A percentile compares a stretch with the other conserved stretches of the same genome.
phyloP scores from a whole-genome alignment of 345 rosid genomes.

The Limnanthes douglasii region DNA sequence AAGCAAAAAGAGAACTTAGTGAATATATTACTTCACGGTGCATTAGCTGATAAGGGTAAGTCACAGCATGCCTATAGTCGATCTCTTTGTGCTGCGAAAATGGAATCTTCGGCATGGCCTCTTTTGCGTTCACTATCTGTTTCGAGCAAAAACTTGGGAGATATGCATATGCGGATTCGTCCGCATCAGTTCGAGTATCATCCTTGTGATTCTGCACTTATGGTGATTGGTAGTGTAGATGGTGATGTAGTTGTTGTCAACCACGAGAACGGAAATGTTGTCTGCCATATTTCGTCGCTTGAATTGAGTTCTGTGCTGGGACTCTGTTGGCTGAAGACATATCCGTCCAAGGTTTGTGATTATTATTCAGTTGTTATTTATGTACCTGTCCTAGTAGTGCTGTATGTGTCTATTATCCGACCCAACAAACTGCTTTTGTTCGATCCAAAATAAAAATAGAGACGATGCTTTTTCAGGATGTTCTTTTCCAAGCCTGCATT shows the following conservation, averaged over 20 bases:
- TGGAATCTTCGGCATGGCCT: conserved; percentile 80
- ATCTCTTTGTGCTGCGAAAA: conserved; percentile 83
- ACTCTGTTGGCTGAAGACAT: conserved; percentile 85
- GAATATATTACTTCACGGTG: conserved; percentile 56
- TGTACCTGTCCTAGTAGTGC: too few species aligned
- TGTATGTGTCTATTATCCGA: too few species aligned
- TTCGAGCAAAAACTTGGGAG: conserved; percentile 22
- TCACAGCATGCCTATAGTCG: conserved; percentile 47
- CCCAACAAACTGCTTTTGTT: too few species aligned
- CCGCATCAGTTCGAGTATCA: conserved; percentile 97
- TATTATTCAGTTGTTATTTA: too few species aligned
- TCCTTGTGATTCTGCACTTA: conserved; percentile 53
- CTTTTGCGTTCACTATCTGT: conserved; percentile 48
- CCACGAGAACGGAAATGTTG: conserved; percentile 72
- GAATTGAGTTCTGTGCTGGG: conserved; percentile 77
- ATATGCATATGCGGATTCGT: conserved; percentile 33
- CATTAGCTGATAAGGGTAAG: conserved; percentile 22
- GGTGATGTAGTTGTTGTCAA: conserved; percentile 87
- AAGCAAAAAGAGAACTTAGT: conserved; percentile 56
- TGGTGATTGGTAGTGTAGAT: conserved; percentile 89
- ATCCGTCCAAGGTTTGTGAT: conserved; percentile 88
- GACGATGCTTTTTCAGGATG: too few species aligned
- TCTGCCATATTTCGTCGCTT: conserved; percentile 62
- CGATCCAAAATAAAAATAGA: too few species aligned
- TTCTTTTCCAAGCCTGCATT: too few species aligned